Conservation (phyloP, 768 basidiomycete species). For the Phanerochaete carnosa region DNA sequence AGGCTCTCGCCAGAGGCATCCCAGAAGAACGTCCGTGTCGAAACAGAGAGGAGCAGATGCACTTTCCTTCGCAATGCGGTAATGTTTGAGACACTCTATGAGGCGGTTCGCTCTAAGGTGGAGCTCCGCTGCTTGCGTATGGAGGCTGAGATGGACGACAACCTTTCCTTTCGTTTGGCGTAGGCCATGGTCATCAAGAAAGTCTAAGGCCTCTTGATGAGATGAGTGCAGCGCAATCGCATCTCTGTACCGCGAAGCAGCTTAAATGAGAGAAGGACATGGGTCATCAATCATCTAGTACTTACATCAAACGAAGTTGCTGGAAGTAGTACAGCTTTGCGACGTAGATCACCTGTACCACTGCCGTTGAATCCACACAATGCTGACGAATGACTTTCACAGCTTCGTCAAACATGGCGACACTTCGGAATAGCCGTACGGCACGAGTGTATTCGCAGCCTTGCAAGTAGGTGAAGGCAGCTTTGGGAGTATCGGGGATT, state of each 20-base stretch:
- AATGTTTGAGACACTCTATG: neutral
- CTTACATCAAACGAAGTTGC: neutral
- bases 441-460: neutral
- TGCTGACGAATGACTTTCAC: neutral
- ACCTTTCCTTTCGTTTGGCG: neutral
- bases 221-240: neutral
- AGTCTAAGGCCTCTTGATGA: neutral
- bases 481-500: neutral
- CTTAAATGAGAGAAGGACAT: neutral
- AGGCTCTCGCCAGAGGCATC: neutral
- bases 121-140: neutral
- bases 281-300: neutral
- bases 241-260: neutral
- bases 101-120: neutral
- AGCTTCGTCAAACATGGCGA: neutral
- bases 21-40: neutral
- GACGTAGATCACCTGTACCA: neutral
- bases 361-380: neutral
- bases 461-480: neutral
- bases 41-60: neutral
- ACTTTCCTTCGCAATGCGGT: too few relatives aligned
- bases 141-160: neutral
- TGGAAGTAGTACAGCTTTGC: neutral
- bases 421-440: neutral
- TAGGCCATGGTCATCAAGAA: neutral